Evolutionary conservation across 2,329 filamentous ascomycete genomes (phyloP).

Genomic region (Cordyceps tenuipes): DNA sequence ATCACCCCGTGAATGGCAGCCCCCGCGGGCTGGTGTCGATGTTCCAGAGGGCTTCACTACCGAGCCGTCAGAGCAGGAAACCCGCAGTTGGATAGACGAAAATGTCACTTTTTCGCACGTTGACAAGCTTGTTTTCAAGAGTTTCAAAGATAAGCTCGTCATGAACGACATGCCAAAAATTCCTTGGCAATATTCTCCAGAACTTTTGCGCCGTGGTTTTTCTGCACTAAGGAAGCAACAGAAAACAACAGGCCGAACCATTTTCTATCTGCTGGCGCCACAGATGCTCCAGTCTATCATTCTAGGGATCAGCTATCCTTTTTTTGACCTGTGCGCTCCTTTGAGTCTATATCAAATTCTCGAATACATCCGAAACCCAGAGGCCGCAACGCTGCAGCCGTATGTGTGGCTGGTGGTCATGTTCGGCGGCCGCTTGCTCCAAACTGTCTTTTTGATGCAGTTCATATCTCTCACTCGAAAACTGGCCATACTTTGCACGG

Average conservation of each 20-base stretch:
- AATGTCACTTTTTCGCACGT: constrained; percentile 35
- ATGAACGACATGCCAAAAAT: constrained; percentile 39
- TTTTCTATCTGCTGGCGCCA: constrained; percentile 31
- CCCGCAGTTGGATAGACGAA: constrained; percentile 44
- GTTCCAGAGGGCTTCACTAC: constrained; percentile 26
- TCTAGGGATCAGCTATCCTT: constrained; percentile 28
- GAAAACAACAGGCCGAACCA: constrained; percentile 33
- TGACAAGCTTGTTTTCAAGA: constrained; percentile 28
- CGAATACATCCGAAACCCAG: constrained; percentile 39
- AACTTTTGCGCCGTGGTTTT: background rate
- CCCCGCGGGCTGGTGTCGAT: constrained; percentile 31
- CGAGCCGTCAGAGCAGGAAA: constrained; percentile 42
- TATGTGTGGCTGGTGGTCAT: constrained; percentile 46
- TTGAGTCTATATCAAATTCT: constrained; percentile 46
- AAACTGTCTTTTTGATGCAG: constrained; percentile 44
- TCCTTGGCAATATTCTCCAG: constrained; percentile 36
- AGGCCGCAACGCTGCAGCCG: constrained; percentile 35
- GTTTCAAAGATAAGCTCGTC: constrained; percentile 33
- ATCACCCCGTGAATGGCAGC: constrained; percentile 44
- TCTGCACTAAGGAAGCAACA: background rate
- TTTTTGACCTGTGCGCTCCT: constrained; percentile 41
- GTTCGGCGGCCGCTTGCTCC: constrained; percentile 39
- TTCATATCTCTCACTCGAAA: constrained; percentile 49
- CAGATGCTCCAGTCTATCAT: constrained; percentile 38
- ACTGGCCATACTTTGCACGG: constrained; percentile 45